Percentiles rank a stretch among this genome's conserved stretches.
phyloP scores from a whole-genome alignment of 2,329 filamentous ascomycete genomes.

The Neofusicoccum parvum region DNA sequence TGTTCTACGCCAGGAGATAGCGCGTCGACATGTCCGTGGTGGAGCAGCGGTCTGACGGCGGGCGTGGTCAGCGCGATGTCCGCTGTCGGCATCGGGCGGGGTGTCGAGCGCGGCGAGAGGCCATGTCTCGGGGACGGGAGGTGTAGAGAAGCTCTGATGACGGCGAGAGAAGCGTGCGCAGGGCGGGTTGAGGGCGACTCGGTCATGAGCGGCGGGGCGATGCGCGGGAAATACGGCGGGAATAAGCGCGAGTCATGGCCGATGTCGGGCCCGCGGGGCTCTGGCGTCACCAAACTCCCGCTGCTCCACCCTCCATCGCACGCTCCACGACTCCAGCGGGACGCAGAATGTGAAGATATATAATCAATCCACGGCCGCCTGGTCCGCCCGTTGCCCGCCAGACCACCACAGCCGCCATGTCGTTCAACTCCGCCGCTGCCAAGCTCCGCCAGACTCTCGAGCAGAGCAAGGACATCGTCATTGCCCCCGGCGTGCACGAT shows the following conservation, averaged over 20 bases:
- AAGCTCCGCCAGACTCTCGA: conserved; percentile 34
- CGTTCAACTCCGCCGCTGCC: conserved; percentile 18
- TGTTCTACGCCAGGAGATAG: conserved; percentile 14
- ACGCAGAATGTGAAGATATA: background rate
- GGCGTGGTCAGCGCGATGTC: background rate
- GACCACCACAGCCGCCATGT: background rate
- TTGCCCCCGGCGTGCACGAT: conserved; percentile 70
- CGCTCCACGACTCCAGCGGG: background rate
- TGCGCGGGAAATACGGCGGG: conserved; percentile 6
- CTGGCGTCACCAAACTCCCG: conserved; percentile 1
- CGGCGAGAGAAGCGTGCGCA: background rate
- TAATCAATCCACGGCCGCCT: background rate
- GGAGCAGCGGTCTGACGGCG: background rate
- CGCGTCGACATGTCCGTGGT: background rate
- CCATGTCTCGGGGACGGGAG: background rate
- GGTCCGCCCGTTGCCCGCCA: background rate
- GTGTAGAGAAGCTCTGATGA: background rate
- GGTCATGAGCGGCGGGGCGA: background rate
- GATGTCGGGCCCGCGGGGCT: background rate
- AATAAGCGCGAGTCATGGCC: conserved; percentile 17
- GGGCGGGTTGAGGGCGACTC: background rate
- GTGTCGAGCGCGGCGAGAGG: background rate
- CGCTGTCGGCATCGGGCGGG: background rate
- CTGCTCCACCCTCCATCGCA: background rate
- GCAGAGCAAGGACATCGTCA: conserved; percentile 44